These are phyloP conservation scores for Maudiozyma saulgeensis DNA, from an alignment of 805 yeast species.

Conservation along the genomic window DNA sequence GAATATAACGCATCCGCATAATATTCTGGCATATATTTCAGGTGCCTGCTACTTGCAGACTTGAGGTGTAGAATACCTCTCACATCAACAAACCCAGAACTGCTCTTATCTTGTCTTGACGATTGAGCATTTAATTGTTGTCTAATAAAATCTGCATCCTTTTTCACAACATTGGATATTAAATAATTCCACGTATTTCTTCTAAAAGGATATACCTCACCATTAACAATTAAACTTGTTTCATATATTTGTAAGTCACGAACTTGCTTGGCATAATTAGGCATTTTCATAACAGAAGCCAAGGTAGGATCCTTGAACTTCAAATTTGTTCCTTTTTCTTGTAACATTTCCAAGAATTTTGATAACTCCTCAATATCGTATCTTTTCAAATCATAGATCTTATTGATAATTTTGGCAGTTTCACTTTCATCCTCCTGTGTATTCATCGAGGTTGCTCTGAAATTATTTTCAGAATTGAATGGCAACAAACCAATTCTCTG, in stretches of 20 bases:
- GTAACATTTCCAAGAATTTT: slow-evolving; percentile 14
- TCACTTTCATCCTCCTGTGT: background rate
- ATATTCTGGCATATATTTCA: slow-evolving; percentile 42
- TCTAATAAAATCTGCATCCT: slow-evolving; percentile 37
- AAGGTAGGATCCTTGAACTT: slow-evolving; percentile 1
- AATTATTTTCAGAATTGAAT: slow-evolving; percentile 19
- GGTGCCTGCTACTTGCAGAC: slow-evolving; percentile 36
- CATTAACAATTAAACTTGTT: slow-evolving; percentile 61
- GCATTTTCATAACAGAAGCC: background rate
- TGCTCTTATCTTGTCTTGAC: slow-evolving; percentile 1
- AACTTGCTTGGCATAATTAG: slow-evolving; percentile 22
- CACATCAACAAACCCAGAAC: slow-evolving; percentile 10
- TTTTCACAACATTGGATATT: slow-evolving; percentile 42
- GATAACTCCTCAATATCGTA: slow-evolving; percentile 7
- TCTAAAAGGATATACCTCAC: slow-evolving; percentile 48
- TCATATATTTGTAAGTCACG: slow-evolving; percentile 33
- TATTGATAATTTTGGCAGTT: slow-evolving; percentile 8
- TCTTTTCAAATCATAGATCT: slow-evolving; percentile 20
- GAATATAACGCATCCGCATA: slow-evolving; percentile 26
- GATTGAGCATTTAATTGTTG: slow-evolving; percentile 12
- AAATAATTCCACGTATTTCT: slow-evolving; percentile 45
- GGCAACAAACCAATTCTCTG: slow-evolving; percentile 84
- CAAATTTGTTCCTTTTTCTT: slow-evolving; percentile 6
- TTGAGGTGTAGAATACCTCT: slow-evolving; percentile 25
- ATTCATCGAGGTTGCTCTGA: no score